phyloP scores from a whole-genome alignment of 352 stramenopile genomes.

The Phytopythium cucurbitacearum region DNA sequence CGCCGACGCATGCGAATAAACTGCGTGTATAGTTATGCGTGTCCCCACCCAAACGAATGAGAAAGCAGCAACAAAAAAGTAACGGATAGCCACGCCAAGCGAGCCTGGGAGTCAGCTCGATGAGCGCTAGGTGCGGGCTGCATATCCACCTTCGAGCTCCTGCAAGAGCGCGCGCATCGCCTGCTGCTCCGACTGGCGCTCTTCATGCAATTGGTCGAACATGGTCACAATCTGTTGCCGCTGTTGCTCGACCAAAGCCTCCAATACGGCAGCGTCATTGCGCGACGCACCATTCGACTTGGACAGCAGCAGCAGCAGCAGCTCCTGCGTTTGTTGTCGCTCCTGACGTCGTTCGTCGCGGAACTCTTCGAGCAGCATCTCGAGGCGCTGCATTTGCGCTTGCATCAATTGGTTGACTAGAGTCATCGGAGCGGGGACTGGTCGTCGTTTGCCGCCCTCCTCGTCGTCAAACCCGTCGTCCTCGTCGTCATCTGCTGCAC shows the following conservation, averaged over 20 bases:
- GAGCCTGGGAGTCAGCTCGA: no score
- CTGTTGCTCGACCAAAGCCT: constrained; percentile 32
- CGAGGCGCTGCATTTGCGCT: constrained; percentile 28
- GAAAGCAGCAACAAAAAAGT: no score
- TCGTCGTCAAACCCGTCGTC: constrained; percentile 4
- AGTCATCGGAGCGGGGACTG: constrained; percentile 15
- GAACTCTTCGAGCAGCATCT: constrained; percentile 29
- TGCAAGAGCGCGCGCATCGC: no score
- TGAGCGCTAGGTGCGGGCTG: no score
- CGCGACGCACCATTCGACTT: constrained; percentile 15
- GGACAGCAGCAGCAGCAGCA: constrained; percentile 28
- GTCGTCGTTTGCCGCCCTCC: neutral
- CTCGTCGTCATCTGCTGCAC: constrained; percentile 9
- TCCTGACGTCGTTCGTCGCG: constrained; percentile 36
- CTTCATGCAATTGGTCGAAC: constrained; percentile 32
- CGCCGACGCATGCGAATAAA: no score
- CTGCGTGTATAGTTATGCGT: no score
- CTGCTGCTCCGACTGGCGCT: constrained; percentile 10
- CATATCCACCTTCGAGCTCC: no score
- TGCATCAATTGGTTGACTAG: constrained; percentile 28
- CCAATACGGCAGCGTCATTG: constrained; percentile 17
- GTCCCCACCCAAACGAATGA: no score
- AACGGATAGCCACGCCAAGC: no score
- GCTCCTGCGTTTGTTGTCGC: constrained; percentile 31
- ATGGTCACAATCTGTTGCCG: constrained; percentile 25